Percentiles rank a stretch among this genome's conserved stretches.
Evolutionary conservation across 805 yeast species (phyloP).

Genomic region (Kodamaea kakaduensis): DNA sequence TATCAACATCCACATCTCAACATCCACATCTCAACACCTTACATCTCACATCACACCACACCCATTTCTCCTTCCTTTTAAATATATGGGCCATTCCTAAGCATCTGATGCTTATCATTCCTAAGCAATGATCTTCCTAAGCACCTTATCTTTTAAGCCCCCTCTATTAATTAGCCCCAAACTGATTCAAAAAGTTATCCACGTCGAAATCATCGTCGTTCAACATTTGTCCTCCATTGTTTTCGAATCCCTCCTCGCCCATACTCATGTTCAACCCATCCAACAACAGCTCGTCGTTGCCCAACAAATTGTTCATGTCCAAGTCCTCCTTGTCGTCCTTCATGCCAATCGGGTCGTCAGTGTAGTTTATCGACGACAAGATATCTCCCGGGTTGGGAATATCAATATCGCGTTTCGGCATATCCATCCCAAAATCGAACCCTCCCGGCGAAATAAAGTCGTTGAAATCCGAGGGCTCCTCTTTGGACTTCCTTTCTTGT

Average conservation of each 20-base stretch:
- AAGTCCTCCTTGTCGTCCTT: slow-evolving; percentile 13
- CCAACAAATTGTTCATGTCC: slow-evolving; percentile 35
- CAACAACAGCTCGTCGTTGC: slow-evolving; percentile 37
- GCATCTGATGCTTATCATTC: not conserved
- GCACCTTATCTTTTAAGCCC: not conserved
- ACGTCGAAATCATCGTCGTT: slow-evolving; percentile 43
- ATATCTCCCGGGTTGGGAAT: slow-evolving; percentile 33
- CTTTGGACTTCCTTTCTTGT: slow-evolving; percentile 7
- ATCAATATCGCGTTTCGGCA: slow-evolving; percentile 14
- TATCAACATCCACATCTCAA: no score
- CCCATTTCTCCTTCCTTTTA: not conserved
- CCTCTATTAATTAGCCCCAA: slow-evolving; percentile 25
- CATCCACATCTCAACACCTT: no score
- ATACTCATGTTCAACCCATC: slow-evolving; percentile 42
- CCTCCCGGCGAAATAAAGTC: slow-evolving; percentile 21
- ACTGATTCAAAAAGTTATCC: slow-evolving; percentile 41
- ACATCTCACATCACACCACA: no score
- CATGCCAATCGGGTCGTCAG: slow-evolving; percentile 11
- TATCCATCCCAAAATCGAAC: slow-evolving; percentile 27
- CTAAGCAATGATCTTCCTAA: not conserved
- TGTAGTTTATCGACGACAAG: slow-evolving; percentile 26
- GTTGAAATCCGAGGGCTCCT: slow-evolving; percentile 12
- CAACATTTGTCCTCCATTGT: slow-evolving; percentile 16
- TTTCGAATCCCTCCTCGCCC: slow-evolving; percentile 31
- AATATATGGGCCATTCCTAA: not conserved